Evolutionary conservation across 2,329 filamentous ascomycete genomes (phyloP).

Genomic region (Fusarium sp.): DNA sequence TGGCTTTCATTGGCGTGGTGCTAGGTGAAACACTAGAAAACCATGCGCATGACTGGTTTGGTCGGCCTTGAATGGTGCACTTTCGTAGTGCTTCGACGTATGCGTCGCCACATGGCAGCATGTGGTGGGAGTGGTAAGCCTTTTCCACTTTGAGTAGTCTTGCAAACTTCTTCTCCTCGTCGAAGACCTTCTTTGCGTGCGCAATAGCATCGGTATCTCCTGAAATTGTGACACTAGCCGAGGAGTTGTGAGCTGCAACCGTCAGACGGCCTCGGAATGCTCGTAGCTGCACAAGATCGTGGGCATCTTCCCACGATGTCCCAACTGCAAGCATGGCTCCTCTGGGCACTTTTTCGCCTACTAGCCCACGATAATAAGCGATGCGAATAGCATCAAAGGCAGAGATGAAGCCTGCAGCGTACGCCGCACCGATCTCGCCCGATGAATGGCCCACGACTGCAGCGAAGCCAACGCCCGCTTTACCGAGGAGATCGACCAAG

Average conservation of each 20-base stretch:
- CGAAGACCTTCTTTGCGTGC: conserved; percentile 37
- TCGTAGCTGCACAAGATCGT: background rate
- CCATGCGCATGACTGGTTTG: background rate
- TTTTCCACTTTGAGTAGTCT: conserved; percentile 59
- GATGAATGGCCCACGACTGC: conserved; percentile 65
- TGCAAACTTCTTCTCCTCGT: conserved; percentile 33
- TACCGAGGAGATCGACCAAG: conserved; percentile 47
- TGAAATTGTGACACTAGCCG: conserved; percentile 47
- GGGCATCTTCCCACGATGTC: conserved; percentile 33
- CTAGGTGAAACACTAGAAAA: background rate
- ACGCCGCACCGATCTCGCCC: conserved; percentile 67
- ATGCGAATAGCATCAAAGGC: conserved; percentile 45
- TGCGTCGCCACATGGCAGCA: conserved; percentile 49
- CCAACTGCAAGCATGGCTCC: conserved; percentile 47
- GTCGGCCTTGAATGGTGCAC: too few species aligned
- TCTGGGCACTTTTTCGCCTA: background rate
- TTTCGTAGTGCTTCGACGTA: conserved; percentile 19
- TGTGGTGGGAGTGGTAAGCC: conserved; percentile 67
- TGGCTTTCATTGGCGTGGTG: background rate
- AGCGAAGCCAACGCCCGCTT: conserved; percentile 52
- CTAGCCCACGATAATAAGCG: conserved; percentile 35
- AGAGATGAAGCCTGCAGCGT: conserved; percentile 61
- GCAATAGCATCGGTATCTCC: conserved; percentile 51
- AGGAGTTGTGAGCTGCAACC: conserved; percentile 48
- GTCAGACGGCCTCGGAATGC: conserved; percentile 37